Base-by-base conservation (phyloP, 75 land plant species). In the Picea glauca region DNA sequence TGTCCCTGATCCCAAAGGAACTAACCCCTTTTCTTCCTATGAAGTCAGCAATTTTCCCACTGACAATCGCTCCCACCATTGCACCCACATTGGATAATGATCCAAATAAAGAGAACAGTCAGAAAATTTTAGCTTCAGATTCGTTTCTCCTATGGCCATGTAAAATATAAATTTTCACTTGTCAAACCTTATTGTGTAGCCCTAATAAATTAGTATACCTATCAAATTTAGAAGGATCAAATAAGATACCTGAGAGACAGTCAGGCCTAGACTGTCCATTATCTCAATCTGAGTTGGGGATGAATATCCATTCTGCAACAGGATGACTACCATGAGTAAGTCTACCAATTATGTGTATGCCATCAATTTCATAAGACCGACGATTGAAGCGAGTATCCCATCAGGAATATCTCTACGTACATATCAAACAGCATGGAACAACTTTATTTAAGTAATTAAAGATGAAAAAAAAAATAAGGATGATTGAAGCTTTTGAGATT, bases 271-370 rank as follows among this genome's bases (percentile, higher is more conserved):
- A 84, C 89, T 91, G 33, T 56, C 20, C 2, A 87, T 96, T 50
- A 96, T 90, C 20, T 80, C 88, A 11, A 62, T 46, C 81, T 95
- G 92, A 12, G 92, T 95, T 43, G 96, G 96, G 14, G 96, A 93
- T n/a, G 96, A 89, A 73, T 88, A 95, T 11, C 98, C 98, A 38
- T 80, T 68, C 92, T 92, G 84, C 81, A 63, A 31, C 76, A 75
- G 54, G n/a, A 5, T 60, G 35, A 78, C 9, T 32, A 3, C 35
- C 17, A 80, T 77, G 17, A 81, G 66, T 32, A 75, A 40, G 23
- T 58, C 23, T n/a, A 57, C 13, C 4, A 15, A 21, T 56, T 20
- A 54, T n/a, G 58, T 0, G 7, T 50, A 50, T 56, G 21, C 54
- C 3, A 15, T 40, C 56, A 18, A 75, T 26, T 26, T 26, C 59